These are phyloP conservation scores for Neonectria hederae DNA, from an alignment of 2,329 filamentous ascomycete genomes.

Conservation along the genomic window DNA sequence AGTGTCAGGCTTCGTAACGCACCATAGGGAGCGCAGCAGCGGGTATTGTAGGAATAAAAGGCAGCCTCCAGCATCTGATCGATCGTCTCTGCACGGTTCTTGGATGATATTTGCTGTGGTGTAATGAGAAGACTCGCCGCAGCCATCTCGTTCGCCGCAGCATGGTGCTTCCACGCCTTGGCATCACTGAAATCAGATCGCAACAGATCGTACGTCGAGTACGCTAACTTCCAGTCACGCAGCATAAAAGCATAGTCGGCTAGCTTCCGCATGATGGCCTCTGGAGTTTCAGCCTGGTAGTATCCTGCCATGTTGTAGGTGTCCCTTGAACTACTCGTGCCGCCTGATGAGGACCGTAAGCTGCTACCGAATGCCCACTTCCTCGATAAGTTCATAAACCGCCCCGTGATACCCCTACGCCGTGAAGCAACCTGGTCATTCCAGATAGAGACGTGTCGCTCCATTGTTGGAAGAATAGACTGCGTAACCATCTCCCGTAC, in stretches of 20 bases:
- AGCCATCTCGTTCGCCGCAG: constrained; percentile 94
- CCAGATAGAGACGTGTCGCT: constrained; percentile 89
- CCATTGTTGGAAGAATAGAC: constrained; percentile 95
- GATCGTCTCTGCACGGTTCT: constrained; percentile 80
- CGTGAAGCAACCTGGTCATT: constrained; percentile 97
- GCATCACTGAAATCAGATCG: constrained; percentile 91
- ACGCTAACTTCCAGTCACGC: constrained; percentile 91
- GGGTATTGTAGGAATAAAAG: constrained; percentile 89
- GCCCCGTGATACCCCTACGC: constrained; percentile 85
- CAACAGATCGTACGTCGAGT: constrained; percentile 91
- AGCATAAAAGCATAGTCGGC: constrained; percentile 98
- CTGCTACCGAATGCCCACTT: constrained; percentile 85
- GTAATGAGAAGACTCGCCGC: constrained; percentile 84
- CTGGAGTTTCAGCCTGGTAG: constrained; percentile 84
- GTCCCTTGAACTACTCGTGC: constrained; percentile 60
- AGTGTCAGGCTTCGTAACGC: constrained; percentile 81
- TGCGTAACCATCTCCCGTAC: constrained; percentile 95
- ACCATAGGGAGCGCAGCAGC: constrained; percentile 81
- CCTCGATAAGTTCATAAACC: constrained; percentile 94
- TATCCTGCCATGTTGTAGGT: constrained; percentile 87
- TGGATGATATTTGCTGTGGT: constrained; percentile 75
- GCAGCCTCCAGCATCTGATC: constrained; percentile 90
- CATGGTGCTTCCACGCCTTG: constrained; percentile 96
- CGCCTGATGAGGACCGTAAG: constrained; percentile 67
- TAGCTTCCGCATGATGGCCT: constrained; percentile 91